These are phyloP conservation scores for Sporothrix phasma DNA, from an alignment of 2,329 filamentous ascomycete genomes.

Conservation along the genomic window DNA sequence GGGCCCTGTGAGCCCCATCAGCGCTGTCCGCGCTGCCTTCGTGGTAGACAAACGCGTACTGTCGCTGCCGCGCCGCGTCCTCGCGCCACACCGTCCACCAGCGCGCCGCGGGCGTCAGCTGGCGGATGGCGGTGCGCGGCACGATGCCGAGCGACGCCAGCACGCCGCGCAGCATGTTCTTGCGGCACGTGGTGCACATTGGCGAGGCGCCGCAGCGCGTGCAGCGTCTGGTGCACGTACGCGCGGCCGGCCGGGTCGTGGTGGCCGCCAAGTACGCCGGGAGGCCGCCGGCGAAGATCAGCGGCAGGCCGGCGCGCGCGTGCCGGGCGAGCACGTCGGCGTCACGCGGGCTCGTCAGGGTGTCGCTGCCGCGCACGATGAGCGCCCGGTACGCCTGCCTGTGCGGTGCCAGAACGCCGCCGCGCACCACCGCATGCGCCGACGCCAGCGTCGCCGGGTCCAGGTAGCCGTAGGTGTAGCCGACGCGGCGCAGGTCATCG, in stretches of 20 bases:
- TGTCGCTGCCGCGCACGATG: not conserved
- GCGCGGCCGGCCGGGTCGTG: not conserved
- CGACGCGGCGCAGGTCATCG: not conserved
- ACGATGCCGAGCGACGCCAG: not conserved
- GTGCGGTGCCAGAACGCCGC: not conserved
- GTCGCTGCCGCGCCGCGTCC: not conserved
- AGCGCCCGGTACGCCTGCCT: not conserved
- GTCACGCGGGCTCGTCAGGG: too few relatives aligned
- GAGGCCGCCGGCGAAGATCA: not conserved
- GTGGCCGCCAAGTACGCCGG: not conserved
- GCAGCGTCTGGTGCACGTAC: not conserved
- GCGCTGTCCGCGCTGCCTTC: not conserved
- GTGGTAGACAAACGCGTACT: not conserved
- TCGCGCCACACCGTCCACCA: not conserved
- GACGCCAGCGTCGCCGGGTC: not conserved
- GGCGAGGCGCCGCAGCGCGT: not conserved
- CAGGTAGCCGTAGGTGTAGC: not conserved
- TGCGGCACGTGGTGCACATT: not conserved
- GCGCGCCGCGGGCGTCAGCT: not conserved
- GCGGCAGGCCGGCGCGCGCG: not conserved
- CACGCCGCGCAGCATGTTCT: not conserved
- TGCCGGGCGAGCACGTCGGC: not conserved
- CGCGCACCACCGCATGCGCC: not conserved
- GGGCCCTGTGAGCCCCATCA: too few relatives aligned
- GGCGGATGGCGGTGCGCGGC: not conserved